Percentiles rank a stretch among this genome's conserved stretches.
phyloP scores from a whole-genome alignment of 352 stramenopile species.

The Phytophthora aleatoria region DNA sequence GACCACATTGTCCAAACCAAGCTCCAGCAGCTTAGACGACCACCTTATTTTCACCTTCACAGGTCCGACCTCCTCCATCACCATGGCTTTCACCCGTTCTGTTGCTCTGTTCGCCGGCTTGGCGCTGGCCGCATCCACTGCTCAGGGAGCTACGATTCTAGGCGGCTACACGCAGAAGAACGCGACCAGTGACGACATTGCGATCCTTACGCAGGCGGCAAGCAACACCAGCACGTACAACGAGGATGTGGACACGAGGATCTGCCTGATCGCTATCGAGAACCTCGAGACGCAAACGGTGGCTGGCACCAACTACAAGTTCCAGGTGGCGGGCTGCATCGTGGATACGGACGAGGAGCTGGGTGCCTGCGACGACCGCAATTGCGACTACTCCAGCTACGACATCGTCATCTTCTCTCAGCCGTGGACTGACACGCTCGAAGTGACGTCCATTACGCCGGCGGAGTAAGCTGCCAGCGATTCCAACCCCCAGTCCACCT shows the following conservation, averaged over 20 bases:
- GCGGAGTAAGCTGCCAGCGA: conserved; percentile 25
- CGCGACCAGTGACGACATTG: conserved; percentile 29
- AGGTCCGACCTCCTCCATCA: conserved; percentile 15
- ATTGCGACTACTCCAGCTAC: conserved; percentile 26
- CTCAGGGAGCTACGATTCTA: conserved; percentile 22
- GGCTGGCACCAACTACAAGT: conserved; percentile 66
- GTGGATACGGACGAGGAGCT: conserved; percentile 41
- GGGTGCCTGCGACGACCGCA: conserved; percentile 45
- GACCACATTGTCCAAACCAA: conserved; percentile 5
- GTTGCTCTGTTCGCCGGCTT: conserved; percentile 25
- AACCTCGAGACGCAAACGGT: conserved; percentile 48
- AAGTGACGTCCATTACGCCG: conserved; percentile 9
- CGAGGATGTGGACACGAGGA: conserved; percentile 27
- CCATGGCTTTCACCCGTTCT: conserved; percentile 28
- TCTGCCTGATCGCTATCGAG: conserved; percentile 51
- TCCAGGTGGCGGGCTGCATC: conserved; percentile 52
- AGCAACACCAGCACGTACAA: conserved; percentile 38
- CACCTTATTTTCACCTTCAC: background rate
- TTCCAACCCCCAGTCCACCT: conserved; percentile 7
- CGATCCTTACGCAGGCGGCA: conserved; percentile 43
- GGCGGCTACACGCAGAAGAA: conserved; percentile 34
- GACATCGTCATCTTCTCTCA: conserved; percentile 1
- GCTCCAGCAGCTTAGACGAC: conserved; percentile 20
- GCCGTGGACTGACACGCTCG: background rate
- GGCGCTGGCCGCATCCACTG: conserved; percentile 15